phyloP scores from a whole-genome alignment of 306 rosid species.

The Vigna hirtella region DNA sequence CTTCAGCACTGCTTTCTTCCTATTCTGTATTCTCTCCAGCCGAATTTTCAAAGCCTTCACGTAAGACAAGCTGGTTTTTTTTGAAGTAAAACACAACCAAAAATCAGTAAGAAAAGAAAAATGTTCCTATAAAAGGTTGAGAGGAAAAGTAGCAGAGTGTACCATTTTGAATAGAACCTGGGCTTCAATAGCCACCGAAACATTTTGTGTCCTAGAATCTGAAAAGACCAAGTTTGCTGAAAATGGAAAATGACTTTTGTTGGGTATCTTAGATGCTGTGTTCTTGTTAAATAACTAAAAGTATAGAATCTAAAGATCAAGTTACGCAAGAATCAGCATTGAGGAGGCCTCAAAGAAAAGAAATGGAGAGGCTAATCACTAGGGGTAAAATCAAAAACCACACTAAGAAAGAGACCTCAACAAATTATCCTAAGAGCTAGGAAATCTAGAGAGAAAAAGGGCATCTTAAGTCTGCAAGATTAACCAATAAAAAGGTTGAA shows the following conservation, averaged over 20 bases:
- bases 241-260: conserved; percentile 35
- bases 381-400: conserved; percentile 24
- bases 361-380: conserved; percentile 34
- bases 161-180: conserved; percentile 74
- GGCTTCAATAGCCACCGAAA: conserved; percentile 66
- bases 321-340: conserved; percentile 61
- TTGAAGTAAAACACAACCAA: conserved; percentile 27
- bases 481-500: neutral
- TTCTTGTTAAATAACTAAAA: conserved; percentile 38
- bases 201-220: conserved; percentile 49
- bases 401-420: conserved; percentile 3
- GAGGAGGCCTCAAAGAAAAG: conserved; percentile 60
- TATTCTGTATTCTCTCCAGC: conserved; percentile 59
- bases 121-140: neutral
- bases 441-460: conserved; percentile 5
- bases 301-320: conserved; percentile 29
- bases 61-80: conserved; percentile 60
- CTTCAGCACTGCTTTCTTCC: conserved; percentile 58
- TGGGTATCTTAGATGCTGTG: conserved; percentile 40
- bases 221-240: conserved; percentile 4
- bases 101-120: conserved; percentile 11
- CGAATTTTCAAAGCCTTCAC: conserved; percentile 53
- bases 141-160: neutral
- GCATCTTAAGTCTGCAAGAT: neutral
- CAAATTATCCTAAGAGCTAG: neutral